Percentiles rank a stretch among this genome's conserved stretches.
Conservation (phyloP, 805 yeast genomes). For the Yamadazyma olivae region DNA sequence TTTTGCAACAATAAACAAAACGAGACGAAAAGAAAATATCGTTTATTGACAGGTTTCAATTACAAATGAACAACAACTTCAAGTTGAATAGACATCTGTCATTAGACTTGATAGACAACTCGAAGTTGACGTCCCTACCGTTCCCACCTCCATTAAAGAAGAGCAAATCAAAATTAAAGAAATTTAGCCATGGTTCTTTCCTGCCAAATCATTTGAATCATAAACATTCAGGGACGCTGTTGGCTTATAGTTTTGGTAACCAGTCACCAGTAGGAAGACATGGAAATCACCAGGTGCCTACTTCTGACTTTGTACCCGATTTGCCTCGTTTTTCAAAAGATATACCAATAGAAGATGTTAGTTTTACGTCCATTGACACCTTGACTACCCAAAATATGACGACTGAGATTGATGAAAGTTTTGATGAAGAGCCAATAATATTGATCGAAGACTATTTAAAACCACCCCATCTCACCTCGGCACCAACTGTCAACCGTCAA, state of each 20-base stretch:
- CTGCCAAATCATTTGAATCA: neutral
- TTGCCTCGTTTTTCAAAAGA: neutral
- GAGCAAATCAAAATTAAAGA: neutral
- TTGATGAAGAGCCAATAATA: conserved; percentile 39
- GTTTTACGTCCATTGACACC: conserved; percentile 13
- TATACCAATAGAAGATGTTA: conserved; percentile 8
- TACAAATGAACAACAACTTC: no score
- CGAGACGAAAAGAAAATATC: neutral
- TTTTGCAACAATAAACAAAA: neutral
- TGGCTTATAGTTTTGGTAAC: neutral
- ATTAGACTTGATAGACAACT: conserved; percentile 47
- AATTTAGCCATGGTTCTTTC: no score
- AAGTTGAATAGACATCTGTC: conserved; percentile 32
- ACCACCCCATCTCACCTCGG: conserved; percentile 5
- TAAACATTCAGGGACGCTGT: neutral
- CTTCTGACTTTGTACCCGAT: neutral
- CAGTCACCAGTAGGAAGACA: neutral
- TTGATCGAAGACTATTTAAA: conserved; percentile 57
- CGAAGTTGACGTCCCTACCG: conserved; percentile 49
- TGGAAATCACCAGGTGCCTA: conserved; percentile 1
- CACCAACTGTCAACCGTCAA: conserved; percentile 20
- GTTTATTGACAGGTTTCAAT: no score
- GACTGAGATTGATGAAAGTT: conserved; percentile 14
- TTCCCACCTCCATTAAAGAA: conserved; percentile 46
- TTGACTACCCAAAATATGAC: conserved; percentile 12